phyloP scores from a whole-genome alignment of 257 asterid species.

The Echites panduratus region DNA sequence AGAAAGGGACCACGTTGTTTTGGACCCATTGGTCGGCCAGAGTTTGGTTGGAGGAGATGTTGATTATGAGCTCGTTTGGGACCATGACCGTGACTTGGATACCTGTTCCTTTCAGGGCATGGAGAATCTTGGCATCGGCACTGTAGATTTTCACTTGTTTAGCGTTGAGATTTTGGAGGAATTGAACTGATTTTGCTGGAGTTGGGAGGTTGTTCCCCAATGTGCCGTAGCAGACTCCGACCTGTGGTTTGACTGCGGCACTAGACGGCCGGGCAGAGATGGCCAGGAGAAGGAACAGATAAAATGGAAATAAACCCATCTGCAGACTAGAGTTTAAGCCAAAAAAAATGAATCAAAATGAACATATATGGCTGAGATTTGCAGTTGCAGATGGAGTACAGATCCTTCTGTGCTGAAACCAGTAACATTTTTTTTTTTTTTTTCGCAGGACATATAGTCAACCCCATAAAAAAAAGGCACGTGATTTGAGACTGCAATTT shows the following conservation, averaged over 20 bases:
- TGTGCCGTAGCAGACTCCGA: conserved; percentile 23
- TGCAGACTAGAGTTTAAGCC: background rate
- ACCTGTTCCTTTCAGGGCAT: conserved; percentile 47
- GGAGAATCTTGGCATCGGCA: conserved; percentile 48
- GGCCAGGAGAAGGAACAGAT: conserved; percentile 8
- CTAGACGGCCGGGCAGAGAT: background rate
- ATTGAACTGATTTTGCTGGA: conserved; percentile 12
- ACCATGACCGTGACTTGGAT: conserved; percentile 55
- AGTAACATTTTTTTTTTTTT: no score
- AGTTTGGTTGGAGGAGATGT: conserved; percentile 42
- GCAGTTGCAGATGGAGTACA: background rate
- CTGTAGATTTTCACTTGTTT: conserved; percentile 51
- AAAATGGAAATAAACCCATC: background rate
- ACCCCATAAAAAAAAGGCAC: background rate
- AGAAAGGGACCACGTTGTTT: conserved; percentile 39
- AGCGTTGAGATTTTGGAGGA: conserved; percentile 23
- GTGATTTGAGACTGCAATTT: conserved; percentile 1
- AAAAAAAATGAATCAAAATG: background rate
- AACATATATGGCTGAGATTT: background rate
- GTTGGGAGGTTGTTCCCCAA: conserved; percentile 14
- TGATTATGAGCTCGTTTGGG: conserved; percentile 43
- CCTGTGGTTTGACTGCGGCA: background rate
- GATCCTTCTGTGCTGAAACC: background rate
- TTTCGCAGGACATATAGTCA: background rate
- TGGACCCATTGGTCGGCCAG: conserved; percentile 53